phyloP scores from a whole-genome alignment of 1,284 basidiomycete species.

The Lentinula novae-zelandiae region DNA sequence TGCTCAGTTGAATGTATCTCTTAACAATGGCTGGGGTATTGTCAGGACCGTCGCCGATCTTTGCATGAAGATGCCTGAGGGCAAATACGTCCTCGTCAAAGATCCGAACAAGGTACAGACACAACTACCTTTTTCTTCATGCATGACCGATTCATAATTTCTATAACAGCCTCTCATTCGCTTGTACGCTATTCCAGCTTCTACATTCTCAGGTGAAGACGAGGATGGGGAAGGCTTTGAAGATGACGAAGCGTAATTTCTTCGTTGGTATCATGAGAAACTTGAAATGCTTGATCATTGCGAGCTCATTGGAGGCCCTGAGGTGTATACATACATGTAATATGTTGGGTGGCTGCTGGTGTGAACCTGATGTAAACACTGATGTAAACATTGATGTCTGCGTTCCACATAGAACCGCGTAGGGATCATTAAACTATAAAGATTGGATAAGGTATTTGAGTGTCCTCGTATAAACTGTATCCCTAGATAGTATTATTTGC shows the following conservation, averaged over 20 bases:
- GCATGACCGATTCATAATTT: background rate
- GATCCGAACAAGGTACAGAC: constrained; percentile 90
- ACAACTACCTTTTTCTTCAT: constrained; percentile 2
- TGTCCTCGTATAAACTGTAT: too few species aligned
- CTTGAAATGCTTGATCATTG: too few species aligned
- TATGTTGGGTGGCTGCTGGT: too few species aligned
- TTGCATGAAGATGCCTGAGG: constrained; percentile 93
- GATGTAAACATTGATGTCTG: too few species aligned
- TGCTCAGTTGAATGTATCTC: constrained; percentile 90
- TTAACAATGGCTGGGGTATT: constrained; percentile 98
- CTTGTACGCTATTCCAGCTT: constrained; percentile 87
- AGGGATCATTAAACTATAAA: too few species aligned
- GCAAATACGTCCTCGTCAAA: constrained; percentile 93
- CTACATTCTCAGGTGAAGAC: constrained; percentile 70
- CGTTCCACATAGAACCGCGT: too few species aligned
- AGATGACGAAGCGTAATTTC: constrained; percentile 19
- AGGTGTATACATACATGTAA: too few species aligned
- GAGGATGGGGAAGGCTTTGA: constrained; percentile 35
- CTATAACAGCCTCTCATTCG: constrained; percentile 81
- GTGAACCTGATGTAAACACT: too few species aligned
- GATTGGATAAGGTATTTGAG: too few species aligned
- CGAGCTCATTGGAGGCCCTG: too few species aligned
- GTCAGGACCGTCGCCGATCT: constrained; percentile 91
- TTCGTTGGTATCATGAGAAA: background rate
- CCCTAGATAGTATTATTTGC: too few species aligned